phyloP scores from a whole-genome alignment of 768 basidiomycete genomes.

The Psilocybe tampanensis region DNA sequence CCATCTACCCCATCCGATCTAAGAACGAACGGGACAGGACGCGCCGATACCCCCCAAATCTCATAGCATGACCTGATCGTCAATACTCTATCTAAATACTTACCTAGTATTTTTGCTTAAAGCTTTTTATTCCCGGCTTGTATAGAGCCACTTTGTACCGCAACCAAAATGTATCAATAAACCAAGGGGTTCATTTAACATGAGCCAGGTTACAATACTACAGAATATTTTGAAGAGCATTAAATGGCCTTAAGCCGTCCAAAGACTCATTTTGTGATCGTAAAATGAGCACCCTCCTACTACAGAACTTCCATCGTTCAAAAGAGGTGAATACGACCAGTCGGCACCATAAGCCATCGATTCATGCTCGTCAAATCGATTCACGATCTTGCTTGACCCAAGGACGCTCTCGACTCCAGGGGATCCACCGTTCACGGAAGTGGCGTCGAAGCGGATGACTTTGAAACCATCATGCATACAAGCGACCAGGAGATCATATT shows the following conservation, averaged over 20 bases:
- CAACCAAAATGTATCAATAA: not conserved
- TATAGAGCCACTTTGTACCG: not conserved
- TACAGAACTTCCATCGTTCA: slow-evolving; percentile 41
- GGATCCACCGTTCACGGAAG: slow-evolving; percentile 13
- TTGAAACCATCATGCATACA: slow-evolving; percentile 99
- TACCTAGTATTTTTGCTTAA: not conserved
- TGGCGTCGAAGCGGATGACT: slow-evolving; percentile 52
- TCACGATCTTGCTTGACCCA: slow-evolving; percentile 41
- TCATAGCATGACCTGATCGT: not conserved
- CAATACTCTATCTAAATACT: not conserved
- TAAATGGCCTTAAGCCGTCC: slow-evolving; percentile 32
- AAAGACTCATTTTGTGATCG: slow-evolving; percentile 82
- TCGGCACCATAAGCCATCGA: slow-evolving; percentile 92
- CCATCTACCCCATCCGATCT: slow-evolving; percentile 5
- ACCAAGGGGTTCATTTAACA: not conserved
- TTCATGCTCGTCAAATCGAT: slow-evolving; percentile 72
- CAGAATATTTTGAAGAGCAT: not conserved
- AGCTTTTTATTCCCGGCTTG: not conserved
- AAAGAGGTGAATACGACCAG: slow-evolving; percentile 63
- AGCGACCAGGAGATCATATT: slow-evolving; percentile 82
- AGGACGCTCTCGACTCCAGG: slow-evolving; percentile 4
- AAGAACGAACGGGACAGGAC: not conserved
- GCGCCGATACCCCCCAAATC: slow-evolving; percentile 3
- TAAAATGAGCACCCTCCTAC: slow-evolving; percentile 96
- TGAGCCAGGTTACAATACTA: not conserved